Evolutionary conservation across 108 stramenopile species (phyloP), one percentile per base, ranked within the genome.

Genomic region (Chaetoceros muelleri): DNA sequence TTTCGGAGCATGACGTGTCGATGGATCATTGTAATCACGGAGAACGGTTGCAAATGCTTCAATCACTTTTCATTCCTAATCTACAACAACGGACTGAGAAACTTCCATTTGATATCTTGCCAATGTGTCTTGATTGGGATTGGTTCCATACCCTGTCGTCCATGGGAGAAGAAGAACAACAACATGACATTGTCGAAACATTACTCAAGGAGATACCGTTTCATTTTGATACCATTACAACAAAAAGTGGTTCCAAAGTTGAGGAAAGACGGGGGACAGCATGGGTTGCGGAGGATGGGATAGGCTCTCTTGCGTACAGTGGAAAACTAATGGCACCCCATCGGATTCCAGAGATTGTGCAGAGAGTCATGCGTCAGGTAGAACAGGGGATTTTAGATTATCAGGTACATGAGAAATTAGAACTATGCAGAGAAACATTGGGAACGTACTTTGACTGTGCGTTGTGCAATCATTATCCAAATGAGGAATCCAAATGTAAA

Each of bases 391-490:
- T 70, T 56, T 46, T 69, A 64, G 64, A 52, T 65, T 44, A 48
- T 59, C 34, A 23, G 21, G 25, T 54, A 67, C 17, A 69, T 59
- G 28, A 53, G 40, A 19, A 44, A 58, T 48, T 30, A 62, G 22
- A 30, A 40, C 13, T 40, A 40, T 40, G 34, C 34, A 10, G 34
- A 10, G 66, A 2, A 62, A 57, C 46, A 24, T 29, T 57, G 20
- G 30, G 58, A 45, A 24, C 29, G 2, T 79, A 77, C 56, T 84
- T 84, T 64, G 82, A 84, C 55, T 84, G 82, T 52, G 76, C 76
- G n/a, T 61, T 84, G 5, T 80, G 79, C 63, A 84, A 84, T 61
- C 75, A 76, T 63, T 84, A 84, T 61, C 78, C 79, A 2, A 67
- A 78, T 67, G 79, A 63, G 2, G 67, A 77, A n/a, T 45, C 74